Evolutionary conservation across 164 flowering plant genomes (phyloP).

Genomic region (Sextonia rubra): DNA sequence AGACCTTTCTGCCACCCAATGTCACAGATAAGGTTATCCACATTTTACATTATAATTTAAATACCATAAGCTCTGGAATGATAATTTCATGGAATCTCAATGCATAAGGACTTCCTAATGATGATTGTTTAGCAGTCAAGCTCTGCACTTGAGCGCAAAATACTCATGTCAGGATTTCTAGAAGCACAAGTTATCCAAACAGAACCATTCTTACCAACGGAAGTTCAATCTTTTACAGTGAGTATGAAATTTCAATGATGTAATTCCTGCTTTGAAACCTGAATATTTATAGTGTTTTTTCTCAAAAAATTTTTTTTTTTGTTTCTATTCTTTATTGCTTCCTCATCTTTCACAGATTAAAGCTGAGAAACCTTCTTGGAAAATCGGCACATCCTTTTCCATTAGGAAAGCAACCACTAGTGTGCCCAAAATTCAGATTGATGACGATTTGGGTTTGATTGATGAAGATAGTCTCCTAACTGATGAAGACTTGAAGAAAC

Average conservation of each 20-base stretch:
- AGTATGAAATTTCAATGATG: slow-evolving; percentile 9
- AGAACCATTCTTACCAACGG: slow-evolving; percentile 25
- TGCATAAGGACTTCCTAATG: not conserved
- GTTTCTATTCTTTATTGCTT: not conserved
- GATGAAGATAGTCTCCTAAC: slow-evolving; percentile 93
- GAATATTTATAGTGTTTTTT: not conserved
- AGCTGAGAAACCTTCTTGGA: slow-evolving; percentile 85
- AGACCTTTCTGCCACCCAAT: slow-evolving; percentile 18
- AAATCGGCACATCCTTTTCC: slow-evolving; percentile 84
- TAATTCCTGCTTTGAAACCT: not conserved
- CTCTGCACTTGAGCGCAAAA: slow-evolving; percentile 46
- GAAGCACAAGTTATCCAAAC: slow-evolving; percentile 42
- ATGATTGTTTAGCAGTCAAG: slow-evolving; percentile 33
- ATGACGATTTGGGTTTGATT: slow-evolving; percentile 80
- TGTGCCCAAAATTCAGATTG: slow-evolving; percentile 63
- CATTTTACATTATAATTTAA: not conserved
- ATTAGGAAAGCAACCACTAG: slow-evolving; percentile 45
- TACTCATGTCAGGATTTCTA: slow-evolving; percentile 66
- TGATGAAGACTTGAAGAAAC: slow-evolving; percentile 90
- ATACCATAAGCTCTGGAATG: not conserved
- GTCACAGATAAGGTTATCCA: slow-evolving; percentile 29
- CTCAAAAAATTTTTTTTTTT: not conserved
- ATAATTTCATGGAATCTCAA: not conserved
- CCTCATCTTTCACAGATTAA: slow-evolving; percentile 36
- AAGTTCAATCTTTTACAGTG: slow-evolving; percentile 41